Evolutionary conservation across 495 filamentous ascomycete genomes (phyloP), one percentile per base, ranked within the genome.

Genomic region (Poronia punctata): DNA sequence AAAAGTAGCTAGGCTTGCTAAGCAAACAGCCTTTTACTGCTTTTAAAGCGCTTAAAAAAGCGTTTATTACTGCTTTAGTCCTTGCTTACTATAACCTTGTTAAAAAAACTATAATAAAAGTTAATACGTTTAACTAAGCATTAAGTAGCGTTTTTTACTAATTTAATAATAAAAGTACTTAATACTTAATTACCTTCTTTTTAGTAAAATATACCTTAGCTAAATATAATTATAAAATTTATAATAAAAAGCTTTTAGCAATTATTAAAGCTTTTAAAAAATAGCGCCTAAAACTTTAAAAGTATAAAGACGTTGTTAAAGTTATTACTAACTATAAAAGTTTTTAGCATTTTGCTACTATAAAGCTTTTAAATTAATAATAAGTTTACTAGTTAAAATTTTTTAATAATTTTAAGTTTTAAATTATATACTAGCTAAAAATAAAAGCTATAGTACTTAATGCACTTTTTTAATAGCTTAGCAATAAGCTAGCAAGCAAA

Each of bases 401-500:
- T 9, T 5, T 27, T 2, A 26, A 11, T 9, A 2, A 38, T n/a
- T 38, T 38, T 6, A 38, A 38, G 3, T 38, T 38, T 10, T 10
- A 11, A 9, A 38, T 38, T 5, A n/a, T 27, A 1, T 27, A 38
- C 12, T 23, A 8, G 10, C 20, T 8, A 10, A 14, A 8, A 24
- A 24, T 8, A 24, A 2, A 36, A 5, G 20, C 20, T 3, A 15
- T 24, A 0, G 16, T 15, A 6, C 20, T 4, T 14, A 8, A 36
- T 15, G 20, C 20, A 36, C n/a, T 36, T n/a, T n/a, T n/a, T n/a
- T n/a, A n/a, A n/a, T n/a, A n/a, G 90, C 82, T 41, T 82, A 82
- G 38, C 88, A 79, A 65, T 89, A 89, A 45, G 86, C 76, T 31
- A 87, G 66, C 58, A 90, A 86, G 0, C 70, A 71, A 57, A 88